Base-by-base conservation (phyloP, 768 basidiomycete species). In the Clitopilus hobsonii region DNA sequence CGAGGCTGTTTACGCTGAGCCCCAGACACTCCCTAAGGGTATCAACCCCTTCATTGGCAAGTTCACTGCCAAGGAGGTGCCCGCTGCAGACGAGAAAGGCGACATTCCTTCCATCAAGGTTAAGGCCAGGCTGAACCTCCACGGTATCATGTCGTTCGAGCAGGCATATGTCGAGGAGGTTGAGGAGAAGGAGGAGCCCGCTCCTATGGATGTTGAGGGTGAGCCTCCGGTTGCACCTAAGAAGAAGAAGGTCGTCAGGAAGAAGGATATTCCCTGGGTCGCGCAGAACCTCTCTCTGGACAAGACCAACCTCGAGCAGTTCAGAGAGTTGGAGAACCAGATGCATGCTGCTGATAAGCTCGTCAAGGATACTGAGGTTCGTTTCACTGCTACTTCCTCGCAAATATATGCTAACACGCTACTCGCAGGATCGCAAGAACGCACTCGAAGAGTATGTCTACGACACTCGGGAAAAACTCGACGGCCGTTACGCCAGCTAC, bases 361-460 rank as follows among this genome's bases (percentile, higher is more conserved):
- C 58, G 96, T 99, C 52, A 83, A 86, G 77, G 97, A 99, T 69
- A 99, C 97, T 55, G 96, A 98, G 85, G 93, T 92, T 73, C 56
- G 18, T 24, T 51, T 62, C 2, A 10, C 2, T 2, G 52, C 14
- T 8, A 1, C 52, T 52, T 3, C 25, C 16, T 24, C 18, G 50
- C 38, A 7, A 27, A 25, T 26, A 23, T 49, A 38, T 6, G 28
- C 24, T 51, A 5, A 38, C n/a, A 54, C 60, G 8, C 24, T 36
- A 51, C 47, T 49, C 53, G 41, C 52, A 96, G 93, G 91, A 98
- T 72, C 86, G 91, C 71, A 99, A 98, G 77, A 99, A 99, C 68
- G 94, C 95, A 3, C 85, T 99, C 13, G 96, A 99, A 75, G 97
- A 98, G 74, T 98, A 96, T 76, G 89, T 98, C 55, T 98, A 98